Base-by-base conservation (phyloP, 2,329 filamentous ascomycete genomes). In the Cytospora paraplurivora region DNA sequence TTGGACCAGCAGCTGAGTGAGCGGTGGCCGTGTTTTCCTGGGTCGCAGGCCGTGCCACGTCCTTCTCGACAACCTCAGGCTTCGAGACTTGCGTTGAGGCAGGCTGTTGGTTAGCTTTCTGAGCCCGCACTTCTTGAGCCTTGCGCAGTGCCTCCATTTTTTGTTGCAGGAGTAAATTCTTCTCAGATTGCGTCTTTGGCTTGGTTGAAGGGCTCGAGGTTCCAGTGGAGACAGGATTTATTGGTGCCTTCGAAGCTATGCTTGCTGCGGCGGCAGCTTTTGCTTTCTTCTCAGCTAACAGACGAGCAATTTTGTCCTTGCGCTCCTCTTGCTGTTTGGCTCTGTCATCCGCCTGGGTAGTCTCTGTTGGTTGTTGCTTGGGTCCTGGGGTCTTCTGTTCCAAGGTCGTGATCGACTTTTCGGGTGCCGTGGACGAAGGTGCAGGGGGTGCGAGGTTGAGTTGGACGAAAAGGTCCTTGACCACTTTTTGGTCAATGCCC, bases 61-160 rank as follows among this genome's bases (percentile, higher is more conserved):
- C 13, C 12, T 62, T 57, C 37, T 50, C 35, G 51, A 37, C 11
- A 1, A 55, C 38, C 51, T 58, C 44, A 35, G 53, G 34, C 35
- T 52, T 69, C 33, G 57, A 64, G 60, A n/a, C 38, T 32, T 47
- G 44, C 35, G 33, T 53, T 33, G 57, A 34, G 8, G 38, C 37
- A 38, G 65, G 7, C 35, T 67, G 68, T 44, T 68, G 59, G 75
- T 75, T 67, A 74, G 76, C 62, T 59, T 73, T 75, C 62, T 74
- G 75, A 47, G 74, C 73, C 55, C 75, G 76, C 6, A 74, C 77
- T 70, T 83, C 79, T 37, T 83, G 78, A 41, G 82, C 78, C 69
- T 85, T 88, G 35, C 57, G 86, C 27, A 95, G 77, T 27, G 89
- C 89, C 65, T 92, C 91, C 71, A 96, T 88, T 68, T 92, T 92